Base-by-base conservation (phyloP, 1,139 yeast species). In the Debaryomyces udenii region DNA sequence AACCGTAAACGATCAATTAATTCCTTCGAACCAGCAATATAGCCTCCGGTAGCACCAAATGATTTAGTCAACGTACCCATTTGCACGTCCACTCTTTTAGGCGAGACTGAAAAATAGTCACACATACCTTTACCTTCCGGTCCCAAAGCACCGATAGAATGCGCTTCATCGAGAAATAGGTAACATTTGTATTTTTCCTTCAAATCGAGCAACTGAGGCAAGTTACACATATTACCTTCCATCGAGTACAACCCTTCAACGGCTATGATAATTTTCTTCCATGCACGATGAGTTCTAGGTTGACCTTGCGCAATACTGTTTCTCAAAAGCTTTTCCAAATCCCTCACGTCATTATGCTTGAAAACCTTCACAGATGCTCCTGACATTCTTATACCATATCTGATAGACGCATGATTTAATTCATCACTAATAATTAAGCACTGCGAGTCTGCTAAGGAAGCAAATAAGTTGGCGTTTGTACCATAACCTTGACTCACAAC, bases 21-120 rank as follows among this genome's bases (percentile, higher is more conserved):
- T 38, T 64, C 67, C 57, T 80, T 77, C 50, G 76, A 76, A 39
- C 86, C 95, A 16, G 96, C 94, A 50, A 93, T 73, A 61, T 93
- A 93, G 37, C 99, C 99, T 57, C 99, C 99, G 35, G 98, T 90
- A 22, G 99, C 98, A 58, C 99, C 99, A 64, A 93, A 93, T 4
- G 97, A 89, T 67, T 93, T 93, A 40, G 99, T 94, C 44, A 94
- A 78, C 6, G 99, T 93, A 38, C 99, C 99, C 99, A 93, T 93
- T 52, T 93, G 70, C 47, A 94, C 70, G 65, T 93, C 99, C 40
- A 93, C 75, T 38, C 80, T 78, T 15, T 70, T 62, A 29, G 98
- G 93, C 50, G 82, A 79, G 42, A 93, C 79, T 36, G 84, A 84
- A 60, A 86, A 93, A 65, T 88, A 88, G 61, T 94, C 98, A 68